Evolutionary conservation across 2,329 filamentous ascomycete genomes (phyloP), one percentile per base, ranked within the genome.

Genomic region (Cordyceps tenuipes): DNA sequence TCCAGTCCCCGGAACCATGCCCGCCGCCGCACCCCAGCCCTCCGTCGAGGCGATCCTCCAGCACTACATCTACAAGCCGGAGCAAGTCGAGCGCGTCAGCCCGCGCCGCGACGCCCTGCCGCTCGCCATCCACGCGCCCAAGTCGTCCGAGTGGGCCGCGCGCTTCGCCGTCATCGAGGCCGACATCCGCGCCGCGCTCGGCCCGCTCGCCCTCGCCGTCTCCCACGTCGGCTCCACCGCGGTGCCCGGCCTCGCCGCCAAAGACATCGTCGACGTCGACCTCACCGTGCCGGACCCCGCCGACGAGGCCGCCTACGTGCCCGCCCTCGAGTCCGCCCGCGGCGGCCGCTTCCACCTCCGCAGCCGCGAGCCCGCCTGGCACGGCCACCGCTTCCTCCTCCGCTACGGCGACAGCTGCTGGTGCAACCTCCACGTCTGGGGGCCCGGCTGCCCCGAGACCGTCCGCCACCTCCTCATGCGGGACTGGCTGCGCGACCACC

Each of bases 191-290:
- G 57, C 51, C 17, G 71, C 69, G 1, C 66, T 74, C 48, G 68
- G 66, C 12, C 54, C 60, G 29, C 57, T 66, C 29, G 52, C 73
- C n/a, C 50, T 74, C 21, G 63, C 65, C 23, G 67, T 80, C 61
- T 64, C 69, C 44, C 78, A 80, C 63, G 69, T 75, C 39, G 78
- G 78, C 39, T 78, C 76, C 19, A 80, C 78, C 34, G 75, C 74
- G 34, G 71, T 79, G 19, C 73, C 75, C 0, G 69, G 67, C 3
- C 71, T 80, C 13, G 68, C 74, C 1, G 77, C 78, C 54, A 79
- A 80, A 68, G 72, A 73, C 59, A 66, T 79, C 55, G 75, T 80
- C 44, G 78, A 80, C 64, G 69, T 80, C 51, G 78, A 80, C 63
- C 67, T 80, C 21, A 68, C 76, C 17, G 67, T 80, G 17, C 56